A percentile compares a stretch with the other conserved stretches of the same genome.
Conservation (phyloP, 73 alveolate species). For the Blepharisma japonicum region DNA sequence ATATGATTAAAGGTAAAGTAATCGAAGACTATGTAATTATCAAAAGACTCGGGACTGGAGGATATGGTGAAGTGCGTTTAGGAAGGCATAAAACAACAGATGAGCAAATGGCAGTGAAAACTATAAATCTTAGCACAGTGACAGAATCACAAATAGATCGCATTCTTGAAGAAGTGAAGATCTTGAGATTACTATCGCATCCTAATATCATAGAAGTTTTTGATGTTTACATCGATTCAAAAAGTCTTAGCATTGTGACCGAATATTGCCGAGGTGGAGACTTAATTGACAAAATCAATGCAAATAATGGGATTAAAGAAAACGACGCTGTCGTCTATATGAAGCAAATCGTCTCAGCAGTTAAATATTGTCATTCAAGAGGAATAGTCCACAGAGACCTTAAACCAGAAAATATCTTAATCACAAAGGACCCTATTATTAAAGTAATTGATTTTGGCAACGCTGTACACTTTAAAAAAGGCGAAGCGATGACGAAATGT, state of each 20-base stretch:
- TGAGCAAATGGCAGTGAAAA: too few species aligned
- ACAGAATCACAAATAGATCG: too few species aligned
- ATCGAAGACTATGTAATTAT: too few species aligned
- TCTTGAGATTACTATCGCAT: too few species aligned
- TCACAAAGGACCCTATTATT: not conserved
- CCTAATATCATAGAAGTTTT: too few species aligned
- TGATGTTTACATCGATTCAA: too few species aligned
- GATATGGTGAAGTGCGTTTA: too few species aligned
- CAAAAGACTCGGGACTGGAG: too few species aligned
- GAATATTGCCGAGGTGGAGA: not conserved
- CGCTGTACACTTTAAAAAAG: not conserved
- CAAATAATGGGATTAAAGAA: constrained; percentile 37
- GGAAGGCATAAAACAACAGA: too few species aligned
- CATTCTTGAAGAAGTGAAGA: too few species aligned
- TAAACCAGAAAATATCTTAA: not conserved
- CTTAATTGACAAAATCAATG: not conserved
- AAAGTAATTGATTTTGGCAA: not conserved
- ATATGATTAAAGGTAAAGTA: too few species aligned
- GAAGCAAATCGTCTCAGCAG: constrained; percentile 47
- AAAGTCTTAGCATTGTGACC: not conserved
- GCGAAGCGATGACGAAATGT: not conserved
- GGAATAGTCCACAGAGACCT: constrained; percentile 41
- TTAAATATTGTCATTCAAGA: constrained; percentile 48
- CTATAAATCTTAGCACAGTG: too few species aligned
- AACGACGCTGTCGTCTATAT: constrained; percentile 45